Percentiles rank a stretch among this genome's conserved stretches.
These are phyloP conservation scores for Kalaharituber pfeilii DNA, from an alignment of 2,329 filamentous ascomycete species.

Conservation along the genomic window DNA sequence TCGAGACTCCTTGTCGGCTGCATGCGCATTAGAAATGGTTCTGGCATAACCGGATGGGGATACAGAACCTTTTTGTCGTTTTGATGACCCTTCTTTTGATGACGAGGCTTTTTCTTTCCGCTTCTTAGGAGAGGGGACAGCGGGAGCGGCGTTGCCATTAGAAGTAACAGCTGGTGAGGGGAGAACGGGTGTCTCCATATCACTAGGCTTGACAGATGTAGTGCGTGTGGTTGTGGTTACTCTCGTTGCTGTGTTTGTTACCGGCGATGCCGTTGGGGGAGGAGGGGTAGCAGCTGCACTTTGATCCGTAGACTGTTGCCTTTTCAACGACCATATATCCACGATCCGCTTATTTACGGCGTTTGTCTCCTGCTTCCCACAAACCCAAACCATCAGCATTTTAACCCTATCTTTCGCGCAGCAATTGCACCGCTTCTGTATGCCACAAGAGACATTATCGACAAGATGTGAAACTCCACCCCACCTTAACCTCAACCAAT, in stretches of 20 bases:
- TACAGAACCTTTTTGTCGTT: slow-evolving; percentile 38
- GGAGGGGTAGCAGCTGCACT: neutral
- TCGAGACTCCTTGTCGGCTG: slow-evolving; percentile 37
- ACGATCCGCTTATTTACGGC: slow-evolving; percentile 50
- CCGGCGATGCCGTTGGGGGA: slow-evolving; percentile 7
- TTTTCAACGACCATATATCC: slow-evolving; percentile 36
- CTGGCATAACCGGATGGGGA: neutral
- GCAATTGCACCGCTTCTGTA: no score
- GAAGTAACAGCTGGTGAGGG: slow-evolving; percentile 12
- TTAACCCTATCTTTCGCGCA: neutral
- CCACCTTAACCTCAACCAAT: slow-evolving; percentile 19
- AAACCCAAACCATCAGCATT: neutral
- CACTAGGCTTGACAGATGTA: neutral
- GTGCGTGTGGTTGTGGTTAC: slow-evolving; percentile 6
- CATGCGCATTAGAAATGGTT: neutral
- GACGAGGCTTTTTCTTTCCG: slow-evolving; percentile 12
- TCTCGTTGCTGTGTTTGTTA: slow-evolving; percentile 10
- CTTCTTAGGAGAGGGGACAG: slow-evolving; percentile 10
- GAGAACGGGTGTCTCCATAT: slow-evolving; percentile 20
- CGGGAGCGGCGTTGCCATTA: slow-evolving; percentile 11
- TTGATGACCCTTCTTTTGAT: slow-evolving; percentile 48
- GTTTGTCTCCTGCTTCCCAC: slow-evolving; percentile 34
- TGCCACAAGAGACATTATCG: no score
- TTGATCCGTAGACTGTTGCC: slow-evolving; percentile 8
- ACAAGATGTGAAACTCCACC: neutral